Evolutionary conservation across 1,139 yeast genomes (phyloP).

Genomic region (Pichia cactophila): DNA sequence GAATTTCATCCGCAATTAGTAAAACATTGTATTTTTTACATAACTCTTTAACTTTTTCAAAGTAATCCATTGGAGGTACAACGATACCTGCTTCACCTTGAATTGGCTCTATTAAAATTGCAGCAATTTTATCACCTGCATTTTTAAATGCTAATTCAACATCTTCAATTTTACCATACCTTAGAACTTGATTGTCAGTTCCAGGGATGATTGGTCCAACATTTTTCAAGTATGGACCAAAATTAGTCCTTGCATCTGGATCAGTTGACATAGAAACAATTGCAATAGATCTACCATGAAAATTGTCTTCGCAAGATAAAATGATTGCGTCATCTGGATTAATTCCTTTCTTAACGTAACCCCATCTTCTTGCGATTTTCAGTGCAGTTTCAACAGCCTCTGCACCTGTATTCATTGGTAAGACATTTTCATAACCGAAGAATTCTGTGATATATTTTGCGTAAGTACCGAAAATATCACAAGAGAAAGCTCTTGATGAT

Average conservation of each 20-base stretch:
- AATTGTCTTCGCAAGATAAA: conserved; percentile 82
- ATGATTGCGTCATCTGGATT: conserved; percentile 79
- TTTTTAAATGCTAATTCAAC: conserved; percentile 73
- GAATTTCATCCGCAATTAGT: conserved; percentile 93
- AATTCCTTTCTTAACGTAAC: conserved; percentile 81
- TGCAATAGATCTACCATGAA: conserved; percentile 96
- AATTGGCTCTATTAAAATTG: conserved; percentile 87
- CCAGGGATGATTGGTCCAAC: conserved; percentile 52
- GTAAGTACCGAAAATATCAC: conserved; percentile 78
- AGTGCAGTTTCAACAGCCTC: conserved; percentile 97
- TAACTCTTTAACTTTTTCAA: conserved; percentile 61
- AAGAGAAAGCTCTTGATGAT: conserved; percentile 88
- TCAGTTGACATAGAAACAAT: conserved; percentile 95
- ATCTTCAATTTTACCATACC: conserved; percentile 81
- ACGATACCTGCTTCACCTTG: conserved; percentile 99
- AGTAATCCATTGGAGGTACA: conserved; percentile 81
- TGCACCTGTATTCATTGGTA: conserved; percentile 99
- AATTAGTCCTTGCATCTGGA: conserved; percentile 80
- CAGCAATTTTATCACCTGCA: conserved; percentile 89
- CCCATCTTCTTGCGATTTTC: conserved; percentile 96
- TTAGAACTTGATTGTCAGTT: conserved; percentile 45
- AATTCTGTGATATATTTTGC: conserved; percentile 86
- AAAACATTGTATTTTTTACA: conserved; percentile 81
- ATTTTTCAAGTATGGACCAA: conserved; percentile 83
- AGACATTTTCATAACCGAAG: conserved; percentile 84